Conservation (phyloP, 805 yeast genomes). For the Yueomyces sp. region DNA sequence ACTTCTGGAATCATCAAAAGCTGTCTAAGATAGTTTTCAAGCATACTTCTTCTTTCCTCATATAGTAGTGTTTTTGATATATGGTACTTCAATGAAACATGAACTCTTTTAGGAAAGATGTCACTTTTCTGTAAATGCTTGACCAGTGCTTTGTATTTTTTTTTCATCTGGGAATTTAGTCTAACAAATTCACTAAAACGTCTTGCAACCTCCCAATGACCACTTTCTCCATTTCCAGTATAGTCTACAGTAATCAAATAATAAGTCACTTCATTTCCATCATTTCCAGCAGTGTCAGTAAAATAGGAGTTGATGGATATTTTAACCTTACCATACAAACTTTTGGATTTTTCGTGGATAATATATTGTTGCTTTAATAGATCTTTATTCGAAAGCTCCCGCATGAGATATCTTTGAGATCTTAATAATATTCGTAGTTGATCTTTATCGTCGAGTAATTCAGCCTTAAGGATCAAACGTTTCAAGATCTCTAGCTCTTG, state of each 20-base stretch:
- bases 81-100: constrained; percentile 61
- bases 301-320: constrained; percentile 38
- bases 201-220: constrained; percentile 86
- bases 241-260: constrained; percentile 71
- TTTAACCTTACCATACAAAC: constrained; percentile 53
- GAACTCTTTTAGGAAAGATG: constrained; percentile 32
- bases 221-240: constrained; percentile 34
- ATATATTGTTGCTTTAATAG: constrained; percentile 66
- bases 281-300: constrained; percentile 32
- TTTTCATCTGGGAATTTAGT: constrained; percentile 50
- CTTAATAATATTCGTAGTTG: constrained; percentile 57
- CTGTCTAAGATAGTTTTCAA: constrained; percentile 49
- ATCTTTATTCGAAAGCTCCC: constrained; percentile 65
- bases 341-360: constrained; percentile 71
- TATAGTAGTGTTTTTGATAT: constrained; percentile 36
- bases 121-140: constrained; percentile 34
- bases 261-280: constrained; percentile 47
- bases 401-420: constrained; percentile 50
- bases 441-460: constrained; percentile 59
- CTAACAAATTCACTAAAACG: constrained; percentile 74
- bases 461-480: constrained; percentile 68
- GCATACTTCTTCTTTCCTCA: constrained; percentile 45
- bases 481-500: constrained; percentile 53
- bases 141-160: constrained; percentile 35
- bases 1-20: constrained; percentile 52